Evolutionary conservation across 352 stramenopile species (phyloP), one percentile per base, ranked within the genome.

Genomic region (Pythium sp.): DNA sequence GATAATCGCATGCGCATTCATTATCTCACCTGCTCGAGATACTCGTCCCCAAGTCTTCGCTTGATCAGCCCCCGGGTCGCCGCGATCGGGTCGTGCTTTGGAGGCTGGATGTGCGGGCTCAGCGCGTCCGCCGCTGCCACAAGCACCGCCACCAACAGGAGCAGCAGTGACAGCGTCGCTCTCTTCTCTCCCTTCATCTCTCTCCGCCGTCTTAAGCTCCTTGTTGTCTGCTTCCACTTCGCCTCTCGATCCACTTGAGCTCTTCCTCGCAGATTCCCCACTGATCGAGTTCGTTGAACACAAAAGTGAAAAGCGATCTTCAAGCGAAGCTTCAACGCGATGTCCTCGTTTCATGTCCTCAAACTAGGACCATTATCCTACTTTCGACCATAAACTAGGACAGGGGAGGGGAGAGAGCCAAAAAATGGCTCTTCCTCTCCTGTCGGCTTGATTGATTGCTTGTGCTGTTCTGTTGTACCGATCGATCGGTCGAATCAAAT

Each of bases 41-140:
- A 92, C n/a, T 63, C 65, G 14, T 67, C 41, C 0, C 84, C 86
- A 0, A 94, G 68, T 2, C 86, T 75, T 15, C 86, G 77, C 12
- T 73, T 62, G 67, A 94, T 87, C 58, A 94, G 77, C 2, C 81
- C 78, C n/a, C 72, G 77, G 46, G 67, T 80, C 30, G 81, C 78
- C 15, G 67, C 69, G 53, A 90, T 67, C 0, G 81, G 68, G 67
- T 92, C 82, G 67, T 88, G 80, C 14, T 71, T 60, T 1, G 73
- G 74, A 47, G 68, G 67, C 41, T 76, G 60, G 18, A 86, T 71
- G 22, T 74, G 32, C 38, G 72, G 53, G 4, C n/a, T 26, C 28
- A 74, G 49, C 58, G 49, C 58, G n/a, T 56, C 34, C 49, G 64
- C 57, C 51, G 62, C 43, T 9, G 49, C 68, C 70, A 60, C 30